These are phyloP conservation scores for Aspergillus sp. DNA, from an alignment of 2,329 filamentous ascomycete genomes.

Conservation along the genomic window DNA sequence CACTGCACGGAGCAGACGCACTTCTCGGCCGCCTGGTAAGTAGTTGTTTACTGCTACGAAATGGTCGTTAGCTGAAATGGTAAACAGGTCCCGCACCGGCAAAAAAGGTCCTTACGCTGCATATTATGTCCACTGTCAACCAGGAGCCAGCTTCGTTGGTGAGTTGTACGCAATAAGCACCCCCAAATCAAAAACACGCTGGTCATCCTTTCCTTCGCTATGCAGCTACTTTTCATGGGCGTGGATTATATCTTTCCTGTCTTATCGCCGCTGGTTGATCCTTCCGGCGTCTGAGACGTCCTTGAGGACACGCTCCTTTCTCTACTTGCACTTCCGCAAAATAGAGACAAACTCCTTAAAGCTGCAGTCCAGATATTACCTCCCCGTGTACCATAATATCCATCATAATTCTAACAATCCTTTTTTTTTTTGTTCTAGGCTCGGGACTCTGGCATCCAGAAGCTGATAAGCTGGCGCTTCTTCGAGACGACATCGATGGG, in stretches of 20 bases:
- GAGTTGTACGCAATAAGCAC: constrained; percentile 34
- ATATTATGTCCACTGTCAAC: constrained; percentile 84
- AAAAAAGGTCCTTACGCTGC: constrained; percentile 83
- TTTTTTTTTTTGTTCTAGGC: constrained; percentile 44
- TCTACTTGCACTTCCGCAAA: neutral
- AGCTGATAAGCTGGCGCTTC: constrained; percentile 59
- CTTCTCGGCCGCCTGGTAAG: constrained; percentile 77
- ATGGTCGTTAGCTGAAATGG: constrained; percentile 20
- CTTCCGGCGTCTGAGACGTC: neutral
- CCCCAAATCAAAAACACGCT: neutral
- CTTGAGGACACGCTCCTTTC: neutral
- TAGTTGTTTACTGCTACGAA: constrained; percentile 12
- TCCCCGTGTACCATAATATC: neutral
- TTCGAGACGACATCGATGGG: constrained; percentile 74
- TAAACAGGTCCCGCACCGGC: constrained; percentile 71
- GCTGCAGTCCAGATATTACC: neutral
- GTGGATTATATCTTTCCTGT: neutral
- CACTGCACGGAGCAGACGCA: constrained; percentile 58
- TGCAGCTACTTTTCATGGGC: neutral
- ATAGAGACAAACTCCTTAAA: no score
- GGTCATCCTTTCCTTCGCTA: neutral
- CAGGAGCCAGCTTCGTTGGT: constrained; percentile 70
- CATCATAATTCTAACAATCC: constrained; percentile 9
- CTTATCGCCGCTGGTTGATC: neutral
- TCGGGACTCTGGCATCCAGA: constrained; percentile 83